Conservation (phyloP, 257 asterid species). For the Nicotiana noctiflora region DNA sequence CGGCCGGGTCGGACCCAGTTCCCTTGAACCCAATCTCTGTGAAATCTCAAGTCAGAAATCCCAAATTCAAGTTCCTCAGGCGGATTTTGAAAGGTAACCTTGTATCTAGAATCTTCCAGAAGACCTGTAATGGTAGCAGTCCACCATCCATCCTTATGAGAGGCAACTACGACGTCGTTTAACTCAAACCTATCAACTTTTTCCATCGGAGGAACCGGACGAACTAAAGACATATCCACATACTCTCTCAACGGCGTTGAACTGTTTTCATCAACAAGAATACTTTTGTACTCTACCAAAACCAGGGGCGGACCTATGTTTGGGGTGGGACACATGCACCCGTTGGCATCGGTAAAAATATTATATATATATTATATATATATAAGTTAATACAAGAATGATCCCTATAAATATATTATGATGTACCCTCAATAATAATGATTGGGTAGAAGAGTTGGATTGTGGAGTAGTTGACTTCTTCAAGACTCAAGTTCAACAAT, state of each 20-base stretch:
- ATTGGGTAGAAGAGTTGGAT: too few relatives aligned
- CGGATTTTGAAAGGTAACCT: slow-evolving; percentile 43
- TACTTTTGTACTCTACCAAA: slow-evolving; percentile 39
- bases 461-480: too few relatives aligned
- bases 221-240: slow-evolving; percentile 23
- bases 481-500: too few relatives aligned
- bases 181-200: slow-evolving; percentile 19
- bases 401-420: too few relatives aligned
- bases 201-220: slow-evolving; percentile 45
- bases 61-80: slow-evolving; percentile 51
- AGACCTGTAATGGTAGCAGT: slow-evolving; percentile 32
- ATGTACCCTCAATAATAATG: too few relatives aligned
- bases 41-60: slow-evolving; percentile 45
- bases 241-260: slow-evolving; percentile 34
- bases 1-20: slow-evolving; percentile 43
- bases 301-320: too few relatives aligned
- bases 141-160: slow-evolving; percentile 67
- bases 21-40: slow-evolving; percentile 56
- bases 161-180: slow-evolving; percentile 55
- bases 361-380: too few relatives aligned
- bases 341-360: too few relatives aligned
- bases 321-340: too few relatives aligned
- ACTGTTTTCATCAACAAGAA: slow-evolving; percentile 31
- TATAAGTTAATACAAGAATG: too few relatives aligned
- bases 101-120: slow-evolving; percentile 18